These are phyloP conservation scores for Panicum miliaceum DNA, from an alignment of 176 grass and related monocot species.

Conservation along the genomic window DNA sequence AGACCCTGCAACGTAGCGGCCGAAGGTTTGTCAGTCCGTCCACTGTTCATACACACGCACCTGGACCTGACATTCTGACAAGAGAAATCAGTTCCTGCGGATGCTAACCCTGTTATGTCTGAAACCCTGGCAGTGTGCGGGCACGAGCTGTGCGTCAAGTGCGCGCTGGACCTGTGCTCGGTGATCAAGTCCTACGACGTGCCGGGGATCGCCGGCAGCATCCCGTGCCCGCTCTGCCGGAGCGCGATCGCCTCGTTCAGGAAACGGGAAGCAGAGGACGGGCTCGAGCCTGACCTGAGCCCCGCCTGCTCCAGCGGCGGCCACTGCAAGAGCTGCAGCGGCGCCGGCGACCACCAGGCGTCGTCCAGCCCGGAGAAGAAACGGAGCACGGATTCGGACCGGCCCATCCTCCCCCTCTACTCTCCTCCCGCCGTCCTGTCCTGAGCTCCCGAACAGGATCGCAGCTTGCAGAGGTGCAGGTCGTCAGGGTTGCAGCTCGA, in stretches of 20 bases:
- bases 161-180: conserved; percentile 81
- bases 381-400: conserved; percentile 22
- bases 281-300: conserved; percentile 13
- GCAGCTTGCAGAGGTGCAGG: background rate
- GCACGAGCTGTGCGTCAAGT: conserved; percentile 82
- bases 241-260: conserved; percentile 71
- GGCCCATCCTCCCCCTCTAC: conserved; percentile 37
- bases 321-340: conserved; percentile 10
- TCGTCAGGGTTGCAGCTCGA: background rate
- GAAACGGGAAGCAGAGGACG: conserved; percentile 28
- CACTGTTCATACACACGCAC: background rate
- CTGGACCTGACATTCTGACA: background rate
- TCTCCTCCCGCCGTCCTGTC: conserved; percentile 46
- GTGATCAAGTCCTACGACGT: conserved; percentile 64
- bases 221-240: conserved; percentile 95
- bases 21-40: conserved; percentile 50
- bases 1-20: conserved; percentile 75
- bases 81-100: background rate
- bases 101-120: background rate
- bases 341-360: background rate
- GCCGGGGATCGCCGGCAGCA: conserved; percentile 52
- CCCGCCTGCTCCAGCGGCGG: conserved; percentile 3
- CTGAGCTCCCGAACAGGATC: conserved; percentile 7
- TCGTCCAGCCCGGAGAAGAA: conserved; percentile 23
- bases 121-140: conserved; percentile 64